Conservation (phyloP, 2,329 filamentous ascomycete genomes). For the Coniochaeta sp. region DNA sequence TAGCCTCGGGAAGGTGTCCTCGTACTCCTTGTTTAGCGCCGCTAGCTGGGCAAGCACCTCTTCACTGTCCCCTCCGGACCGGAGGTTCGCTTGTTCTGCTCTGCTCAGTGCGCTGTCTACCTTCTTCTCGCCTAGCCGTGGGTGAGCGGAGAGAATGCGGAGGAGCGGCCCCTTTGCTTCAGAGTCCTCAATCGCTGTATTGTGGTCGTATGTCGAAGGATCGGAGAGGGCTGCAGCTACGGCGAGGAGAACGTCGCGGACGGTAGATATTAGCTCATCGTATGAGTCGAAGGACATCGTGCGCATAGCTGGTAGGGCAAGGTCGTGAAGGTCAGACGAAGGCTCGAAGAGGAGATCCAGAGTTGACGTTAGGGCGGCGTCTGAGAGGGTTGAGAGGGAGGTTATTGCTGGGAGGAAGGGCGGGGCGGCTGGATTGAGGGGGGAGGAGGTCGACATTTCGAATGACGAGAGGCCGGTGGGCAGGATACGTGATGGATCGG, state of each 20-base stretch:
- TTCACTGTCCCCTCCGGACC: slow-evolving; percentile 32
- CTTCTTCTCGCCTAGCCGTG: slow-evolving; percentile 73
- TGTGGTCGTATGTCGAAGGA: not conserved
- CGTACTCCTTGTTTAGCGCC: slow-evolving; percentile 69
- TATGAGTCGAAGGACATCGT: slow-evolving; percentile 56
- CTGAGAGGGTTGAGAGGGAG: slow-evolving; percentile 47
- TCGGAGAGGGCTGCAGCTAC: slow-evolving; percentile 36
- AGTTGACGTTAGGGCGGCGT: slow-evolving; percentile 44
- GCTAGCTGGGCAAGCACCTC: slow-evolving; percentile 52
- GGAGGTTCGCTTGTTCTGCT: slow-evolving; percentile 75
- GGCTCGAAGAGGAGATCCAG: slow-evolving; percentile 84
- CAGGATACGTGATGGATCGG: not conserved
- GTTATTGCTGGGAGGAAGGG: slow-evolving; percentile 49
- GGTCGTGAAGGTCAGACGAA: slow-evolving; percentile 63
- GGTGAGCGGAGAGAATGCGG: slow-evolving; percentile 72
- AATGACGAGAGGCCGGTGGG: not conserved
- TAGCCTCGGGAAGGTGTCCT: slow-evolving; percentile 71
- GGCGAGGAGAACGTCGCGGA: slow-evolving; percentile 55
- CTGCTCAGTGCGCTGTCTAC: slow-evolving; percentile 74
- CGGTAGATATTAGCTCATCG: slow-evolving; percentile 56
- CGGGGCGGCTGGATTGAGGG: slow-evolving; percentile 11
- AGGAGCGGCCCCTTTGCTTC: slow-evolving; percentile 53
- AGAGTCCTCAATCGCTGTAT: slow-evolving; percentile 10
- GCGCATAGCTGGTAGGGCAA: slow-evolving; percentile 62
- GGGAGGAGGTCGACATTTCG: slow-evolving; percentile 1